phyloP scores from a whole-genome alignment of 1,284 basidiomycete species.

The Heterobasidion occidentale region DNA sequence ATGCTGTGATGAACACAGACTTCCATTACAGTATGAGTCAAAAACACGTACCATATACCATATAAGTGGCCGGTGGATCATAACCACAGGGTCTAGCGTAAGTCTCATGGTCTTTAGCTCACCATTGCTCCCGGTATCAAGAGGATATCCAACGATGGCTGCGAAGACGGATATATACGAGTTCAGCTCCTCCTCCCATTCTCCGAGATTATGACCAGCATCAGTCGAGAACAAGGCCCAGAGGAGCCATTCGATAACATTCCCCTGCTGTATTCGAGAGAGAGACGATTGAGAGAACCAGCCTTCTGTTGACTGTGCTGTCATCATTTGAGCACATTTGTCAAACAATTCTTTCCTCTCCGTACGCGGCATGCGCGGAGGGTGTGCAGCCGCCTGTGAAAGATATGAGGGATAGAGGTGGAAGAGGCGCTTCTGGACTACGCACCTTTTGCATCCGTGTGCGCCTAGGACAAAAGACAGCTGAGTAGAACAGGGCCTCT shows the following conservation, averaged over 20 bases:
- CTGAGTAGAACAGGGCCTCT: slow-evolving; percentile 41
- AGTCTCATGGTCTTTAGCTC: slow-evolving; percentile 38
- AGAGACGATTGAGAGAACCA: slow-evolving; percentile 40
- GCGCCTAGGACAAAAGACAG: slow-evolving; percentile 41
- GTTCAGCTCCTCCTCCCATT: slow-evolving; percentile 41
- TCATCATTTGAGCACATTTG: slow-evolving; percentile 31
- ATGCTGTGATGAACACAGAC: too few species aligned
- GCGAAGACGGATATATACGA: slow-evolving; percentile 35
- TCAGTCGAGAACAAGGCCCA: slow-evolving; percentile 49
- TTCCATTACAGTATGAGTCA: neutral
- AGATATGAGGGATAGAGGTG: neutral
- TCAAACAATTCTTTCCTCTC: slow-evolving; percentile 41
- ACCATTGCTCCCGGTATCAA: slow-evolving; percentile 30
- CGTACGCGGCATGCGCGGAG: slow-evolving; percentile 27
- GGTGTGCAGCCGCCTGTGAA: slow-evolving; percentile 34
- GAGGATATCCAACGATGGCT: slow-evolving; percentile 25
- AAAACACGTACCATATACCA: slow-evolving; percentile 49
- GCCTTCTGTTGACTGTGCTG: slow-evolving; percentile 30
- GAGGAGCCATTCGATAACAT: slow-evolving; percentile 53
- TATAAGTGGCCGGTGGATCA: slow-evolving; percentile 46
- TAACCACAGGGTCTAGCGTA: slow-evolving; percentile 46
- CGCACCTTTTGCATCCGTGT: slow-evolving; percentile 39
- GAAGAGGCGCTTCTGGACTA: neutral
- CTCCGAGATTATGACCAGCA: slow-evolving; percentile 20
- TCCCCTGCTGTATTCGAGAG: slow-evolving; percentile 31